These are phyloP conservation scores for Cephaloascus fragrans DNA, from an alignment of 805 yeast genomes.

Conservation along the genomic window DNA sequence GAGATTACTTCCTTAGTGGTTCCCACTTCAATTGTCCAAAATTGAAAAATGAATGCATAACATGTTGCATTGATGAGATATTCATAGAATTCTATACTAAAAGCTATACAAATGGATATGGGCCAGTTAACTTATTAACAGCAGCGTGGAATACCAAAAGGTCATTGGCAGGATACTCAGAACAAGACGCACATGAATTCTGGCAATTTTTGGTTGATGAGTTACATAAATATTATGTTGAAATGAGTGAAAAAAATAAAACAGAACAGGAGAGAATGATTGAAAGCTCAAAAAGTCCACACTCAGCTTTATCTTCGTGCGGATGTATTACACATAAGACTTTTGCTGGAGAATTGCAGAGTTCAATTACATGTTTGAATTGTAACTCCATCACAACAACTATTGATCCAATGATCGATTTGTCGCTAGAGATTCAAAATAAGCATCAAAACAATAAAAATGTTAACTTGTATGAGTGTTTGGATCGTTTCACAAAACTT, in stretches of 20 bases:
- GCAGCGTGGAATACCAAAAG: conserved; percentile 84
- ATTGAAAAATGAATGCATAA: conserved; percentile 44
- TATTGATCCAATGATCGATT: conserved; percentile 82
- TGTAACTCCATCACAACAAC: conserved; percentile 62
- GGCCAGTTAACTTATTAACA: conserved; percentile 70
- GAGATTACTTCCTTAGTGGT: conserved; percentile 69
- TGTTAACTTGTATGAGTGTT: conserved; percentile 48
- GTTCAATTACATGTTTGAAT: conserved; percentile 63
- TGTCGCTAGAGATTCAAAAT: conserved; percentile 63
- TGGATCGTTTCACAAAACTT: conserved; percentile 64
- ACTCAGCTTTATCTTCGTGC: conserved; percentile 27
- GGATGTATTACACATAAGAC: conserved; percentile 74
- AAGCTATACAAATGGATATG: conserved; percentile 54
- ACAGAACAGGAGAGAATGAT: conserved; percentile 1
- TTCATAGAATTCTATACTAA: conserved; percentile 68
- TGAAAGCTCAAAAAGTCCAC: conserved; percentile 2
- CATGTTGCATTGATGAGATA: conserved; percentile 79
- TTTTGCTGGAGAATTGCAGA: conserved; percentile 76
- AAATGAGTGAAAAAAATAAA: conserved; percentile 6
- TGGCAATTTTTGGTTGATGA: conserved; percentile 88
- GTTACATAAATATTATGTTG: conserved; percentile 44
- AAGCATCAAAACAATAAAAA: conserved; percentile 18
- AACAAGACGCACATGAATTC: conserved; percentile 98
- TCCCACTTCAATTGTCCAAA: conserved; percentile 51
- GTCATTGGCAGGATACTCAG: conserved; percentile 88